Conservation (phyloP, 2,329 filamentous ascomycete genomes). For the Whalleya microplaca region DNA sequence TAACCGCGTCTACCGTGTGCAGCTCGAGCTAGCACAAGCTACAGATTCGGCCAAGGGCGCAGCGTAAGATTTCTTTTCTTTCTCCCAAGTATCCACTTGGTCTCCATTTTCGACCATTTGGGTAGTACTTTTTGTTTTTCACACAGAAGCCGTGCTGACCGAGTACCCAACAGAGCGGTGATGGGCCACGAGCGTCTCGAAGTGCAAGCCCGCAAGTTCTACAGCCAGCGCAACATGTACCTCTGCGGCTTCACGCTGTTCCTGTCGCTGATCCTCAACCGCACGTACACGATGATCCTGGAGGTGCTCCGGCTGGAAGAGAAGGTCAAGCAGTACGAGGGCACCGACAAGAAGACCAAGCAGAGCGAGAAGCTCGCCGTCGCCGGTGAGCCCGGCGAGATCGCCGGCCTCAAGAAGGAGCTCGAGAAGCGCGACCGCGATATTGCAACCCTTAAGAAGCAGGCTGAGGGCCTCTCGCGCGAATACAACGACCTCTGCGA, state of each 20-base stretch:
- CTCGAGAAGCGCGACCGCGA: conserved; percentile 81
- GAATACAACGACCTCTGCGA: conserved; percentile 89
- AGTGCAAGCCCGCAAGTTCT: conserved; percentile 99
- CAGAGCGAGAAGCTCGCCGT: conserved; percentile 72
- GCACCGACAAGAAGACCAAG: conserved; percentile 62
- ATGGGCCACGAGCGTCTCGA: conserved; percentile 95
- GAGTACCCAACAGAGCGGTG: conserved; percentile 51
- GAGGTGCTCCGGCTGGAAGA: conserved; percentile 91
- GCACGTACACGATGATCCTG: conserved; percentile 96
- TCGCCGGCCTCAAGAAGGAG: conserved; percentile 70
- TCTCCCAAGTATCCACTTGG: not conserved
- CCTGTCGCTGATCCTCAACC: conserved; percentile 97
- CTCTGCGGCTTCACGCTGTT: conserved; percentile 99
- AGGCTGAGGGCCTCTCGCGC: conserved; percentile 78
- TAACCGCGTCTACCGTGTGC: conserved; percentile 92
- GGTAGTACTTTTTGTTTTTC: conserved; percentile 22
- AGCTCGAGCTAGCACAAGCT: conserved; percentile 79
- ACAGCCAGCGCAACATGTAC: conserved; percentile 99
- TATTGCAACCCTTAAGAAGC: conserved; percentile 88
- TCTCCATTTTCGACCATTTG: not conserved
- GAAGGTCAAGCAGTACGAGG: conserved; percentile 82
- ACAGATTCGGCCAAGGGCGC: conserved; percentile 59
- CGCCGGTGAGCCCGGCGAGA: conserved; percentile 75
- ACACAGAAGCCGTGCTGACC: not conserved
- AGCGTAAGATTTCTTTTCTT: conserved; percentile 53